Percentiles rank a stretch among this genome's conserved stretches.
Conservation (phyloP, 805 yeast genomes). For the Cyberlindnera subsufficiens region DNA sequence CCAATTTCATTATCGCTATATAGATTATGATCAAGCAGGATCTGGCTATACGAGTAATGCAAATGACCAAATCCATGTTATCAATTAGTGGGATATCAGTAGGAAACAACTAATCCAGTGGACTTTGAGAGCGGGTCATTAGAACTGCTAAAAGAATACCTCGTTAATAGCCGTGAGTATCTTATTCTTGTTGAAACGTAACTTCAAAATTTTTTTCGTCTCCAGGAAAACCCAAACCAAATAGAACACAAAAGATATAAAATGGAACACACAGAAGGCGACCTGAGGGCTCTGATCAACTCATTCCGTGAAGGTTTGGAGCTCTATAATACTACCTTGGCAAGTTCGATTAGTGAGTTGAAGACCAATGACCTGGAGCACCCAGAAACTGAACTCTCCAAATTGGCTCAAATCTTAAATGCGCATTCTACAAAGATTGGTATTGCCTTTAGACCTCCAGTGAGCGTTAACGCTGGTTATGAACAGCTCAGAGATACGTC, state of each 20-base stretch:
- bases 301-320: conserved; percentile 17
- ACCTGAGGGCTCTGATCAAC: conserved; percentile 13
- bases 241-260: background rate
- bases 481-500: conserved; percentile 42
- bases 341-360: background rate
- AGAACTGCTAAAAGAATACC: too few relatives aligned
- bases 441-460: conserved; percentile 58
- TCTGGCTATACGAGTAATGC: too few relatives aligned
- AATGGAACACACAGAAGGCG: conserved; percentile 12
- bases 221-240: background rate
- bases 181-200: too few relatives aligned
- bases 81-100: too few relatives aligned
- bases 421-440: conserved; percentile 80
- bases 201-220: background rate
- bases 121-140: too few relatives aligned
- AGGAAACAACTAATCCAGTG: too few relatives aligned
- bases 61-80: too few relatives aligned
- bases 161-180: too few relatives aligned
- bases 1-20: too few relatives aligned
- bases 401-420: conserved; percentile 51
- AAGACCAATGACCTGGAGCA: conserved; percentile 25
- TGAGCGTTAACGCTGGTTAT: conserved; percentile 42
- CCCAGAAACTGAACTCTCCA: conserved; percentile 53
- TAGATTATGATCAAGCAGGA: too few relatives aligned
- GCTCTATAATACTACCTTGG: conserved; percentile 10